Base-by-base conservation (phyloP, 768 basidiomycete species). In the Amanita phalloides region DNA sequence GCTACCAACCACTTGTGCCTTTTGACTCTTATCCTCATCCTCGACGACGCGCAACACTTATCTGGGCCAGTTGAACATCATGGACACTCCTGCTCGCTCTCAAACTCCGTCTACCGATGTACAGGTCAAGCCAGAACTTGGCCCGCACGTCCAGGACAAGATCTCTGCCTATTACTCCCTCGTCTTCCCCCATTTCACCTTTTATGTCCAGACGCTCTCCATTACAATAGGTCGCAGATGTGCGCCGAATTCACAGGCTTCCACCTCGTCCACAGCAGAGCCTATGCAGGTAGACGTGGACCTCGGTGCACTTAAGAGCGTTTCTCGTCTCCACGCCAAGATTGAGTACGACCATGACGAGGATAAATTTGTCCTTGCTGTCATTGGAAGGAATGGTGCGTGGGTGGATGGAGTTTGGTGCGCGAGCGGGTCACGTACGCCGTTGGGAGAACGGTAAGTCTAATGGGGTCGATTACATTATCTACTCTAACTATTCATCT, bases 381-480 rank as follows among this genome's bases (percentile, higher is more conserved):
- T 99, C 35, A 77, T 90, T 35, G 96, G 96, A n/a, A 75, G 96
- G 53, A 98, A 99, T 60, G 96, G 96, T 10, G 93, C 93, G 14
- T 97, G 94, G 87, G 92, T 99, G 4, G 93, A 98, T 57, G 94
- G 93, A 28, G 82, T 89, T n/a, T 99, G 94, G 89, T 84, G 83
- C 45, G 87, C 86, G 9, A 84, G 88, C 57, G 91, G 94, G 13
- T 85, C 86, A 54, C 80, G 83, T 54, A 86, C 92, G n/a, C 79
- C 87, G 28, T 71, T 99, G 20, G 74, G 84, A 35, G 90, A 92
- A 64, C 78, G 90, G 95, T 92, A 53, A 46, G 62, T 60, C 21
- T 53, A 32, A 46, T 39, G 51, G 53, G 53, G 37, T 54, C 45
- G 37, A 45, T 47, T 44, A 26, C 37, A 28, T 8, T 21, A 10